Base-by-base conservation (phyloP, 2,329 filamentous ascomycete species). In the Microthyrium microscopicum region DNA sequence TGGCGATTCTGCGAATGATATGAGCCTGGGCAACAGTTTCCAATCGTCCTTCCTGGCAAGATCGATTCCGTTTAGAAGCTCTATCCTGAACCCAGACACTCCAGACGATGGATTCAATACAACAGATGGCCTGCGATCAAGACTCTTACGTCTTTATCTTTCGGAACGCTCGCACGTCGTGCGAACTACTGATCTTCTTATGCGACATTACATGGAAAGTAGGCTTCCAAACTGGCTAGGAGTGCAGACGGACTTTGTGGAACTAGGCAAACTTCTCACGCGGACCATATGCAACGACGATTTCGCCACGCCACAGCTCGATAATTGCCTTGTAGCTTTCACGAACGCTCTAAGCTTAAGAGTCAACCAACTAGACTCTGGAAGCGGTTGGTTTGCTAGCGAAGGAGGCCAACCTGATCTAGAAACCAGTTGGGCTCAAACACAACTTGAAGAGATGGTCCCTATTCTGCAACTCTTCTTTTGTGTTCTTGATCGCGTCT, bases 381-480 rank as follows among this genome's bases (percentile, higher is more conserved):
- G 58, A 31, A 57, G 55, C 41, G 47, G 57, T 25, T 71, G 63
- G 65, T 48, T 60, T 39, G 51, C 58, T 25, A 46, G 58, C 24
- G 53, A 60, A 33, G 55, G 57, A 8, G 58, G 69, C 17, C 62
- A 65, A 16, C 64, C 70, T 27, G 61, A 69, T 24, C 61, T 64
- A 1, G 70, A 73, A 17, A 64, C 68, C 22, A 61, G 68, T 33
- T 87, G 77, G 72, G 54, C 67, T 17, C 63, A 65, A 35, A 72
- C 66, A 4, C 57, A 73, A 18, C 58, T 84, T 16, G 70, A 73
- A 11, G 82, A 92, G 51, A 66, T 77, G 27, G 61, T 78, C 25
- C 78, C 89, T 47, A 66, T 76, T 26, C 61, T 89, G 53, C 75
- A 82, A 31, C 62, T 84, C 12, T 57, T 83, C 17, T 80, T 85